Conservation (phyloP, 2,329 filamentous ascomycete species). For the Aureobasidium leucospermi region DNA sequence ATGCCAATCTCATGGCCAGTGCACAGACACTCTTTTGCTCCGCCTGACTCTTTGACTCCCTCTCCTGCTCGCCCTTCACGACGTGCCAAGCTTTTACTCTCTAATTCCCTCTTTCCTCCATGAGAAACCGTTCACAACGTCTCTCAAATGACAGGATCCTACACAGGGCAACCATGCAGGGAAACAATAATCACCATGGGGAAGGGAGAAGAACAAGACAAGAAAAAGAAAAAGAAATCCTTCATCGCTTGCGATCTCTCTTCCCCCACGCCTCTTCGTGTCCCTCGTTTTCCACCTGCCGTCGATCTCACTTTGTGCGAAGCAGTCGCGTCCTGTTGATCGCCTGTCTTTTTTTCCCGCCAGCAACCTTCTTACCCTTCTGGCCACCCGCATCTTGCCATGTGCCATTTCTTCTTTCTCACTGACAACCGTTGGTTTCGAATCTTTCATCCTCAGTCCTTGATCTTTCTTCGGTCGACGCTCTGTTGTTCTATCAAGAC, state of each 20-base stretch:
- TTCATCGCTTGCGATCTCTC: neutral
- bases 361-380: neutral
- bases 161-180: neutral
- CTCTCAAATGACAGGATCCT: neutral
- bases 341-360: neutral
- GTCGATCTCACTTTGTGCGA: conserved; percentile 10
- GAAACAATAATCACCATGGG: neutral
- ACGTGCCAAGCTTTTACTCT: neutral
- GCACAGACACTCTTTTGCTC: conserved; percentile 4
- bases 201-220: neutral
- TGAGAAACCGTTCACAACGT: conserved; percentile 2
- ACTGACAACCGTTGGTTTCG: neutral
- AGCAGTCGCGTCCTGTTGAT: conserved; percentile 5
- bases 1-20: conserved; percentile 7
- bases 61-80: neutral
- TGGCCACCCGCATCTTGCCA: conserved; percentile 1
- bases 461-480: neutral
- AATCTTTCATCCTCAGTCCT: neutral
- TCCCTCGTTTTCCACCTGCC: neutral
- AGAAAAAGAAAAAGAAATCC: neutral
- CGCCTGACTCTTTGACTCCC: conserved; percentile 1
- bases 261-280: neutral
- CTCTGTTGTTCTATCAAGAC: neutral
- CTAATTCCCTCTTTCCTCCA: conserved; percentile 8
- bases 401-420: neutral